A percentile compares a stretch with the other conserved stretches of the same genome.
phyloP scores from a whole-genome alignment of 2,329 filamentous ascomycete genomes.

The Aspergillus sp. region DNA sequence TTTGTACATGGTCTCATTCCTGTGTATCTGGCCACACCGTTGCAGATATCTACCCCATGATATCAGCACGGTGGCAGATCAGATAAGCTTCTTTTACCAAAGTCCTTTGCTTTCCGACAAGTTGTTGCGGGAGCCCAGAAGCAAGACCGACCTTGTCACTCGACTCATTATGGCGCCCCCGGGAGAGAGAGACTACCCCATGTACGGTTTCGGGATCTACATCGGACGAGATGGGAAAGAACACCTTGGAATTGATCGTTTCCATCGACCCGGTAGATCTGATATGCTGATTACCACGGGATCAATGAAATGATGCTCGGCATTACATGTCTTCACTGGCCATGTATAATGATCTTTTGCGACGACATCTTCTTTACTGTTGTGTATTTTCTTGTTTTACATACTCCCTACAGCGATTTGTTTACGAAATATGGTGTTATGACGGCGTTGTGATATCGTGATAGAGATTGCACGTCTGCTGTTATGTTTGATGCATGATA shows the following conservation, averaged over 20 bases:
- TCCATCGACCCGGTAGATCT: conserved; percentile 38
- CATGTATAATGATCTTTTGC: too few relatives aligned
- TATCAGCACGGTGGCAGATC: conserved; percentile 67
- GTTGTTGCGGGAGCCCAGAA: conserved; percentile 64
- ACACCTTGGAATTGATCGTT: conserved; percentile 56
- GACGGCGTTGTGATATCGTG: too few relatives aligned
- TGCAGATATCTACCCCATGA: conserved; percentile 66
- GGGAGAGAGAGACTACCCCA: conserved; percentile 31
- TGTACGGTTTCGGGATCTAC: conserved; percentile 56
- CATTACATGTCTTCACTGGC: too few relatives aligned
- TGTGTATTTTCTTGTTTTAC: too few relatives aligned
- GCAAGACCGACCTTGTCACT: conserved; percentile 64
- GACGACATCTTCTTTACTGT: too few relatives aligned
- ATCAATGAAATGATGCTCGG: too few relatives aligned
- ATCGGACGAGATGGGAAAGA: conserved; percentile 56
- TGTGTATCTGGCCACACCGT: conserved; percentile 58
- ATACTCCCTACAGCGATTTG: too few relatives aligned
- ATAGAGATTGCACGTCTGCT: too few relatives aligned
- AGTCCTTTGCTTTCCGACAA: conserved; percentile 67
- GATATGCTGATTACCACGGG: conserved; percentile 41
- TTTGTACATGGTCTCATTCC: conserved; percentile 63
- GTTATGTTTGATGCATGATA: too few relatives aligned
- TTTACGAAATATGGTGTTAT: too few relatives aligned
- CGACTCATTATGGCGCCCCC: conserved; percentile 56
- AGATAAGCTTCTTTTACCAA: conserved; percentile 72